phyloP scores from a whole-genome alignment of 345 rosid species.

The Hevea brasiliensis region DNA sequence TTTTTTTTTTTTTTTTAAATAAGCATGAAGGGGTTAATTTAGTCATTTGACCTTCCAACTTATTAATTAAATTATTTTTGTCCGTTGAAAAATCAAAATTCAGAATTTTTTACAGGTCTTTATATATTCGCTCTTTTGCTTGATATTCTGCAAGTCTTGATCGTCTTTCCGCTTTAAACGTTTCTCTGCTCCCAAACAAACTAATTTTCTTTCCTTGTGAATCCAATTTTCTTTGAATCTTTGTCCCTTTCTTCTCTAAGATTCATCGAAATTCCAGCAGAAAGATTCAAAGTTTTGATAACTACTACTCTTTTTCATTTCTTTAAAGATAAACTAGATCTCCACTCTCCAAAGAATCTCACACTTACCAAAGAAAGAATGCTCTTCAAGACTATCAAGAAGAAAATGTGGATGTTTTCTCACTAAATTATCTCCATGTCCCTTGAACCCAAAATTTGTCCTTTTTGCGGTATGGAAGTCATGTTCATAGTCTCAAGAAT shows the following conservation, averaged over 20 bases:
- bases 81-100: no score
- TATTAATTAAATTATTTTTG: no score
- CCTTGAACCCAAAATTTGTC: slow-evolving; percentile 13
- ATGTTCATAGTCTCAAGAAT: slow-evolving; percentile 20
- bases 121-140: no score
- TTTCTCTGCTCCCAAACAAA: not conserved
- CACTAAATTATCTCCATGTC: not conserved
- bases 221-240: not conserved
- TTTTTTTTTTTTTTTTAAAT: no score
- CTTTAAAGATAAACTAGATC: not conserved
- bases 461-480: slow-evolving; percentile 21
- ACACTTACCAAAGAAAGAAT: slow-evolving; percentile 15
- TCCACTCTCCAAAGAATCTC: slow-evolving; percentile 12
- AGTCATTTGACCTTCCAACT: no score
- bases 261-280: slow-evolving; percentile 2
- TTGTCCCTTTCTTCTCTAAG: slow-evolving; percentile 3
- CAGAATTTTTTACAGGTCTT: no score
- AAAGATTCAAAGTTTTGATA: not conserved
- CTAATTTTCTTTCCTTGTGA: not conserved
- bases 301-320: not conserved
- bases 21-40: no score
- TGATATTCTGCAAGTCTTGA: no score
- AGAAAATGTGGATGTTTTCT: slow-evolving; percentile 26
- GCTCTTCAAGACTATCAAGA: slow-evolving; percentile 22
- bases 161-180: no score